phyloP scores from a whole-genome alignment of 2,329 filamentous ascomycete species.

The Cercospora brassicicola region DNA sequence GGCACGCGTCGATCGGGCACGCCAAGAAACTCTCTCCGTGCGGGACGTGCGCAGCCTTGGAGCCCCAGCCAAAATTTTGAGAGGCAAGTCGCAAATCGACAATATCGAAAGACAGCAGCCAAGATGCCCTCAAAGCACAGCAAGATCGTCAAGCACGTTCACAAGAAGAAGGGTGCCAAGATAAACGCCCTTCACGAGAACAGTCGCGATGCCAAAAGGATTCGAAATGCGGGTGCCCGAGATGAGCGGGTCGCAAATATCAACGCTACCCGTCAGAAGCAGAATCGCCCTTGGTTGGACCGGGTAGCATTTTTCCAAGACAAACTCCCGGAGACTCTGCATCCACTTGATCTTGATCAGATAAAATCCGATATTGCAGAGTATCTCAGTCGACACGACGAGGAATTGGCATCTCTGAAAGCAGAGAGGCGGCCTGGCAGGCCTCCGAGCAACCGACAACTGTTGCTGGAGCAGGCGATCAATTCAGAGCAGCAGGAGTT shows the following conservation, averaged over 20 bases:
- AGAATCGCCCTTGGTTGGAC: conserved; percentile 64
- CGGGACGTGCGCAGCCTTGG: background rate
- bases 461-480: conserved; percentile 71
- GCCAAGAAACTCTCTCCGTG: background rate
- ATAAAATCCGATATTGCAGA: conserved; percentile 55
- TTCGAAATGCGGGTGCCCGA: conserved; percentile 75
- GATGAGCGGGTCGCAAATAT: conserved; percentile 80
- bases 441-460: conserved; percentile 74
- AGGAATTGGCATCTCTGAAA: conserved; percentile 66
- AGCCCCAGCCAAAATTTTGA: conserved; percentile 3
- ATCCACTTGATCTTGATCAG: conserved; percentile 55
- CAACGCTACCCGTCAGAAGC: conserved; percentile 67
- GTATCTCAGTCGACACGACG: conserved; percentile 64
- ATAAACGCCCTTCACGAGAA: conserved; percentile 79
- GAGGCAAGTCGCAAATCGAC: background rate
- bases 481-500: conserved; percentile 75
- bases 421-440: conserved; percentile 73
- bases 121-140: conserved; percentile 71
- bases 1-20: background rate
- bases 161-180: conserved; percentile 83
- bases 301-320: conserved; percentile 70
- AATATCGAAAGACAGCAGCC: background rate
- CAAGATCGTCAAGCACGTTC: conserved; percentile 86
- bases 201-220: conserved; percentile 78
- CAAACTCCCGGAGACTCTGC: conserved; percentile 35